Base-by-base conservation (phyloP, 2,329 filamentous ascomycete genomes). In the Niveomyces coronatus region DNA sequence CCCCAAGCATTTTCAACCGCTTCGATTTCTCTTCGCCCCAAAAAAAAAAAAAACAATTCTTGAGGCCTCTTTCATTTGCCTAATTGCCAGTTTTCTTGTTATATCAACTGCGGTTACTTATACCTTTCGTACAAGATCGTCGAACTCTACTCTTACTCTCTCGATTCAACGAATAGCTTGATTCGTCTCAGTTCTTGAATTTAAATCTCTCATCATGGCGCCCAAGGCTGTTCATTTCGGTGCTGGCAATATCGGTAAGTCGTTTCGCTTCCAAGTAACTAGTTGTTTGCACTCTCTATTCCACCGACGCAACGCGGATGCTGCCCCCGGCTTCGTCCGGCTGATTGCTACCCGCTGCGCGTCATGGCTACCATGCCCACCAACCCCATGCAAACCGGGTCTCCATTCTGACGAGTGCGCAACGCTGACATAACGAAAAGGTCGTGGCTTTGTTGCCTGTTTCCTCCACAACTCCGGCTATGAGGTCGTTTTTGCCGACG, bases 401-500 rank as follows among this genome's bases (percentile, higher is more conserved):
- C 23, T 13, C 8, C 34, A 20, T 14, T 10, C 19, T 22, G 8
- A n/a, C 8, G 18, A 35, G 13, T 16, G 6, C 44, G 30, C 31
- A 10, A 29, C 31, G 32, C 37, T 35, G 20, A 40, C 31, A 26
- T 18, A 19, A 3, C 10, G 3, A 1, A 11, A 31, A 69, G 66
- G 73, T 61, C 81, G 82, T 60, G 83, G 85, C 61, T 91, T 91
- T 51, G 85, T 91, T 39, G 85, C 82, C 53, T 86, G 86, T 64
- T 91, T 95, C 67, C 76, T 96, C 28, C 85, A 94, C 70, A 82
- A 93, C 62, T 91, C 88, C 10, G 88, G 85, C 57, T 98, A 88
- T 60, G 85, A 95, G 57, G 89, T 98, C 53, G 72, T 96, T 67
- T 96, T 98, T 56, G 82, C 93, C 51, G 91, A 98, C 70, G 88